Evolutionary conservation across 495 filamentous ascomycete species (phyloP), one percentile per base, ranked within the genome.

Genomic region (Xylaria intraflava): DNA sequence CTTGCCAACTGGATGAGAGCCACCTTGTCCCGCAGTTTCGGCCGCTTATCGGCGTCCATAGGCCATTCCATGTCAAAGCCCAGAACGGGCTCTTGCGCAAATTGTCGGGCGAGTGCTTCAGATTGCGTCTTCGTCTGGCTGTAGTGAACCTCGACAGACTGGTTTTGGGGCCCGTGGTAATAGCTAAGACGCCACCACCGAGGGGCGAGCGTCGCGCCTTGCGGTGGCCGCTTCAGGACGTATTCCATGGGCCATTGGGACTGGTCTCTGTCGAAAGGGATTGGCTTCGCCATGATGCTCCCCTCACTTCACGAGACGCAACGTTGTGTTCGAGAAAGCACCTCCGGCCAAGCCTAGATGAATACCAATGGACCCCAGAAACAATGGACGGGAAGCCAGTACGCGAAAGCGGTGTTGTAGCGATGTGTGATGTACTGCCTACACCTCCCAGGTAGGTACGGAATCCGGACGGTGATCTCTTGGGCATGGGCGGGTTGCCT

Each of bases 51-150:
- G 20, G 73, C 64, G 14, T 75, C 65, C 17, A 76, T 60, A 55
- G 76, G 71, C 87, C 87, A 90, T 68, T 90, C 87, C 69, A 90
- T 79, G 62, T 90, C 87, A 55, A 90, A 88, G 3, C 85, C 84
- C 23, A 89, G 55, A 5, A 90, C 70, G 39, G 78, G 70, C 56
- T 86, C 77, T 2, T 80, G 51, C 22, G 82, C 64, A 48, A 92
- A 87, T 10, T 79, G 70, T 22, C 75, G 70, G 1, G 81, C 76
- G 16, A 68, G 26, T 1, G 81, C 69, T 29, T 62, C 56, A 0
- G 60, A 62, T 11, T 53, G 29, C 3, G 44, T 79, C 65, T 22
- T 65, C 52, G 49, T 53, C 5, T 19, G 38, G 6, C 56, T 51
- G 20, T 62, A 59, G n/a, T 44, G 6, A 14, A 62, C 55, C 7